Evolutionary conservation across 257 asterid genomes (phyloP), one percentile per base, ranked within the genome.

Genomic region (Primulina eburnea): DNA sequence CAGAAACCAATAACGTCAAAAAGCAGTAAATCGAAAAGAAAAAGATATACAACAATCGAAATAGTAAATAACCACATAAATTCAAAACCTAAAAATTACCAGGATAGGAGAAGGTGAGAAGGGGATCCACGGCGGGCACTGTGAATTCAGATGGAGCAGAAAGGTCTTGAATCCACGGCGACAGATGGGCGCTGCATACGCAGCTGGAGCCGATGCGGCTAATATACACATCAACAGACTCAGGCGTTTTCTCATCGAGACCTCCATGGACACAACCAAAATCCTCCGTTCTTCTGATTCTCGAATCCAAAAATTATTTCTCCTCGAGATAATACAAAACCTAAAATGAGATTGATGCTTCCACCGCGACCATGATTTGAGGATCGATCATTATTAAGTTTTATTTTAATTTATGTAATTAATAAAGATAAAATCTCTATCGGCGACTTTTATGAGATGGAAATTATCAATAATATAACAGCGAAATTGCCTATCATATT

Each of bases 121-220:
- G 30, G 81, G 83, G 69, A 55, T 33, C 68, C 75, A n/a, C 32
- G 65, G 60, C 35, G 86, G 89, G 74, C 86, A 85, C 85, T 78
- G 90, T 7, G 75, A 80, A 57, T 74, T 80, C 78, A 85, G 82
- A 85, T 80, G 81, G 85, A 69, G 71, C 55, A 80, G 75, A 61
- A 85, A 82, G 16, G 77, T 56, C 67, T 63, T 66, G 80, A 70
- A 74, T 73, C 70, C 74, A 64, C 57, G 75, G 24, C 35, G 61
- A 75, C 83, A 79, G 38, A 60, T 24, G 29, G 81, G 40, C 21
- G 82, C 8, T 2, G 79, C 62, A 28, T 80, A 64, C 32, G 5
- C 72, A 73, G 66, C 37, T 12, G 40, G 53, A 47, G 60, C 73
- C 53, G 82, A 66, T 24, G 77, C 82, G 35, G 72, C 81, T 47